These are phyloP conservation scores for Myxozyma geophila DNA, from an alignment of 805 yeast species.

Conservation along the genomic window DNA sequence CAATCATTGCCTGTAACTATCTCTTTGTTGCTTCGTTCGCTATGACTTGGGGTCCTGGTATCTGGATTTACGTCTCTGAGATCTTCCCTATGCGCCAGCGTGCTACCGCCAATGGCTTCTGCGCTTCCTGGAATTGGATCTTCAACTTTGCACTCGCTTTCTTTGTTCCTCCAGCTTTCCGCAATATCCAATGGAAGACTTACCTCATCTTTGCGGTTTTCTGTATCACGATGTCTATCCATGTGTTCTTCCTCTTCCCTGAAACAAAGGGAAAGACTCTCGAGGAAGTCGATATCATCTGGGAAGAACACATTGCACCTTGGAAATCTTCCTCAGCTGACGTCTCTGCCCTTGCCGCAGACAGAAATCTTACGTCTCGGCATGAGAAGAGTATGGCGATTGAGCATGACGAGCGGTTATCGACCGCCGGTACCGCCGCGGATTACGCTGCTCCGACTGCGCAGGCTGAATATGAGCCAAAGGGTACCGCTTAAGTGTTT, in stretches of 20 bases:
- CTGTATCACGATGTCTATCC: conserved; percentile 56
- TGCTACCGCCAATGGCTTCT: conserved; percentile 62
- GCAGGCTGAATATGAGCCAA: neutral
- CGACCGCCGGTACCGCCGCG: conserved; percentile 1
- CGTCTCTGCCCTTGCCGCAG: conserved; percentile 19
- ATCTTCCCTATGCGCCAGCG: conserved; percentile 67
- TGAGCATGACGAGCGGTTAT: conserved; percentile 17
- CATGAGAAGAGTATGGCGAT: conserved; percentile 11
- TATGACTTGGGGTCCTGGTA: conserved; percentile 55
- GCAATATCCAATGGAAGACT: conserved; percentile 62
- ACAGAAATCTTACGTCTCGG: conserved; percentile 12
- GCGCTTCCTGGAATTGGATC: conserved; percentile 68
- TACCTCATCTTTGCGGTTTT: conserved; percentile 61
- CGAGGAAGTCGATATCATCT: conserved; percentile 73
- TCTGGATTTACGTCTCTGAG: conserved; percentile 69
- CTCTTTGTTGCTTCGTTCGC: conserved; percentile 62
- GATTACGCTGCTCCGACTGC: conserved; percentile 2
- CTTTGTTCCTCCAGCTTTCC: conserved; percentile 48
- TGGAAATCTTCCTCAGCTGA: conserved; percentile 34
- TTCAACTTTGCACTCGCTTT: conserved; percentile 66
- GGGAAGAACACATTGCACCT: conserved; percentile 36
- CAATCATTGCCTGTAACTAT: conserved; percentile 56
- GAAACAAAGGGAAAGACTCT: conserved; percentile 73
- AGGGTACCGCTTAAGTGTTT: neutral
- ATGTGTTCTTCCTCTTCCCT: conserved; percentile 59